These are phyloP conservation scores for Anthoceros angustus DNA, from an alignment of 225 moss, liverwort and hornwort genomes.

Conservation along the genomic window DNA sequence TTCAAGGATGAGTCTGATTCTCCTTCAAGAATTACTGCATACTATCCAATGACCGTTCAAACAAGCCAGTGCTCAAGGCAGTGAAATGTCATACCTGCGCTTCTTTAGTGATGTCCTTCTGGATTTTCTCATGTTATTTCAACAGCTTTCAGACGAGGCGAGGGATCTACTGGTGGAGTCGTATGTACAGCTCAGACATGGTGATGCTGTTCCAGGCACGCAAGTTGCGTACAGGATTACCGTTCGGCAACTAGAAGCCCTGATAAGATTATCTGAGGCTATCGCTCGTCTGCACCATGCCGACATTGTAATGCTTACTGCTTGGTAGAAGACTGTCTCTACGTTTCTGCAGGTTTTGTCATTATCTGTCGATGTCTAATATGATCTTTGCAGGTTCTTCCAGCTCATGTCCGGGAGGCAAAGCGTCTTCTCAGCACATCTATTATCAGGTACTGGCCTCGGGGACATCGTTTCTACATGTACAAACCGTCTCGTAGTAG, in stretches of 20 bases:
- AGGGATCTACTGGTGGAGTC: slow-evolving; percentile 68
- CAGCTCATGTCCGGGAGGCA: slow-evolving; percentile 90
- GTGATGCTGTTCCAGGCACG: slow-evolving; percentile 83
- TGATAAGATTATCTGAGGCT: slow-evolving; percentile 83
- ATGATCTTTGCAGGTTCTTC: slow-evolving; percentile 44
- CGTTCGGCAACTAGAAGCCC: slow-evolving; percentile 93
- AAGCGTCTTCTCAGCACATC: slow-evolving; percentile 91
- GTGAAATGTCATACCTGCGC: too few relatives aligned
- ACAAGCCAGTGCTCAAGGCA: too few relatives aligned
- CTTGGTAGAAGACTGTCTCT: background rate
- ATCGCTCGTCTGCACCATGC: slow-evolving; percentile 70
- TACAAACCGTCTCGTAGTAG: background rate
- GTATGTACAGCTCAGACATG: slow-evolving; percentile 77
- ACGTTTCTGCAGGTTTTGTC: background rate
- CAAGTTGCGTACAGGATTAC: slow-evolving; percentile 97
- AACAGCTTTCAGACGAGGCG: slow-evolving; percentile 64
- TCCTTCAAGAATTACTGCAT: too few relatives aligned
- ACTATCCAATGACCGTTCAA: too few relatives aligned
- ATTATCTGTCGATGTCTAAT: background rate
- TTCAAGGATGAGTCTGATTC: too few relatives aligned
- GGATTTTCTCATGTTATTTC: background rate
- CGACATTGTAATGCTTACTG: slow-evolving; percentile 26
- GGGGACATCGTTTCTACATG: background rate
- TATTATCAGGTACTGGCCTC: slow-evolving; percentile 56
- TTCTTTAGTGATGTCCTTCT: background rate